Evolutionary conservation across 768 basidiomycete genomes (phyloP), one percentile per base, ranked within the genome.

Genomic region (Agrocybe praecox): DNA sequence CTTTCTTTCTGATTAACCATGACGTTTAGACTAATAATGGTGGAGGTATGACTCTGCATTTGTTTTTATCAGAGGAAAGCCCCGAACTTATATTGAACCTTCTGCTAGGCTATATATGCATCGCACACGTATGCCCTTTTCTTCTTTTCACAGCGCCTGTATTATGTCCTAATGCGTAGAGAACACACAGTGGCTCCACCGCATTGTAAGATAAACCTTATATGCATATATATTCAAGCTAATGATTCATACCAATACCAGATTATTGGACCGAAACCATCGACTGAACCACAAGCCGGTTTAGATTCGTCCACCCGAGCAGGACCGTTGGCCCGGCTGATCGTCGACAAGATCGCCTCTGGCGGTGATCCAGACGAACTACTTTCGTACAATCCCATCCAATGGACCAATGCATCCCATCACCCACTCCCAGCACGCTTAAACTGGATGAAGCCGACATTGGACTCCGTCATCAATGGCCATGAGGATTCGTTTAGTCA

Each of bases 251-350:
- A n/a, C n/a, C n/a, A n/a, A n/a, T n/a, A 49, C 34, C 53, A 80
- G 79, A 79, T 86, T 53, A 74, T 77, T 12, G 84, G 84, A 1
- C 80, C 82, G 2, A 84, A 78, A 64, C 51, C 65, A 19, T 79
- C 76, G 3, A 82, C 82, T 0, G 78, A 75, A 29, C 82, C 84
- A 15, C 81, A 85, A 63, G 80, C 83, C 26, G 83, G 82, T 0
- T 67, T 85, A 19, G 77, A 85, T 65, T 82, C 82, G 19, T 73
- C 70, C 32, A 69, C 78, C 18, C 79, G 83, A 45, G 77, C 74
- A 24, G 76, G 79, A 2, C 75, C 78, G 1, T 71, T 86, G 26
- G 83, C 83, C 11, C 79, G 74, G 53, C 67, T 77, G 23, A 80
- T 87, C 53, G 79, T 78, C 22, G 65, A 80, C 60, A 64, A 69